Base-by-base conservation (phyloP, 1,284 basidiomycete genomes). In the Microbotryum intermedium region DNA sequence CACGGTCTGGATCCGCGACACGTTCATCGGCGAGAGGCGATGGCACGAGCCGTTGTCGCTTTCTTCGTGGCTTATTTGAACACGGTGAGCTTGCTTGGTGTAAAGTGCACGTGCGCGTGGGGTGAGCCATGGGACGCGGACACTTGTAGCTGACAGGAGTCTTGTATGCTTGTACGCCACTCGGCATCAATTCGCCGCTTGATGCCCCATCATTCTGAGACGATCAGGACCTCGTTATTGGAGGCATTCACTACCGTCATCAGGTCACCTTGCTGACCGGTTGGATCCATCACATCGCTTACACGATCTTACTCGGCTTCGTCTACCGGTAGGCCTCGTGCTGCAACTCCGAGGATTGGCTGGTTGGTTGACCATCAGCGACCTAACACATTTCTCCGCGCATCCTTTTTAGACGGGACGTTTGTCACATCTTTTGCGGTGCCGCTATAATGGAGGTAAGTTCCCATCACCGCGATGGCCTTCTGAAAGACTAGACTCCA, bases 271-370 rank as follows among this genome's bases (percentile, higher is more conserved):
- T 82, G 1, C 69, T 82, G 25, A 82, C 81, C 1, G 83, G 83
- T 7, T 84, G 83, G 83, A 72, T 82, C 28, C 83, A 84, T 65
- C 83, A 84, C 69, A 72, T 74, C 1, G 71, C 79, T 11, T 84
- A 84, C 68, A 72, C 82, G 45, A 71, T 75, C 29, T 70, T 84
- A 21, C 79, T 81, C 61, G 74, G 80, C 49, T 72, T 79, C 64
- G 70, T 79, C 2, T 39, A 28, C 21, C 23, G 29, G 26, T 18
- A 23, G 13, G 28, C 11, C 44, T 25, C 28, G 47, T 25, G 23
- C 28, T 11, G 18, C n/a, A 11, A 23, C 20, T 4, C 29, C 10
- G 4, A 39, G 10, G 6, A 39, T 39, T 16, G 34, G 34, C 18
- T 39, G 34, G 34, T 39, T 39, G 34, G 10, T 39, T 4, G 4